phyloP scores from a whole-genome alignment of 2,329 filamentous ascomycete species.

The Aspergillus piperis region DNA sequence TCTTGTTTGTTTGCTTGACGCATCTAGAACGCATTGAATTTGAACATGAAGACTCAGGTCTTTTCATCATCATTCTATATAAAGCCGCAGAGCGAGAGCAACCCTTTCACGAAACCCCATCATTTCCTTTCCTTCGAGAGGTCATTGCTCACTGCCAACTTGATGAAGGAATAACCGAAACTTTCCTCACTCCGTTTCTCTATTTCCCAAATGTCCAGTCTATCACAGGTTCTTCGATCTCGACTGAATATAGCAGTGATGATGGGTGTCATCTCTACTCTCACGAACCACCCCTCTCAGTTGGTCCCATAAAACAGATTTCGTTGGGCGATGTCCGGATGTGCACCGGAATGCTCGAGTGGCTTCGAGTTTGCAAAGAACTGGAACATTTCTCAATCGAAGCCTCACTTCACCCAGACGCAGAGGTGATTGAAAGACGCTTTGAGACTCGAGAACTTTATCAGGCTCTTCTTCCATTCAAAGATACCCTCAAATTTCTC shows the following conservation, averaged over 20 bases:
- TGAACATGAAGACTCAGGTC: background rate
- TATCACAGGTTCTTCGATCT: background rate
- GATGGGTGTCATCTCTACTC: too few relatives aligned
- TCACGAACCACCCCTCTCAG: too few relatives aligned
- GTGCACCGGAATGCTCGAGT: background rate
- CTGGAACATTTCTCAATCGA: background rate
- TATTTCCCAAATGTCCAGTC: constrained; percentile 2
- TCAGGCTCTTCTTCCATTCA: background rate
- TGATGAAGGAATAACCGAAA: background rate
- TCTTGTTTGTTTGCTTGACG: background rate
- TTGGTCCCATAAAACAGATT: background rate
- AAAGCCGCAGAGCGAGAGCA: background rate
- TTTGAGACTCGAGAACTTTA: background rate
- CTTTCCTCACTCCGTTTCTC: constrained; percentile 1
- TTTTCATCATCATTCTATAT: background rate
- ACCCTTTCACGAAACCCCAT: background rate
- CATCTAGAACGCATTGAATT: background rate
- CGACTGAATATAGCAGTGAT: background rate
- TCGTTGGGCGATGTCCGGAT: background rate
- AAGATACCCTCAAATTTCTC: background rate
- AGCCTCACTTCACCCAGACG: background rate
- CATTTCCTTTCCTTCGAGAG: background rate
- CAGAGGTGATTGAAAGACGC: background rate
- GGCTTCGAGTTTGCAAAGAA: background rate
- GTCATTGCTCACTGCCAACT: background rate